A percentile compares a stretch with the other conserved stretches of the same genome.
Conservation (phyloP, 495 filamentous ascomycete genomes). For the Cercophora scortea region DNA sequence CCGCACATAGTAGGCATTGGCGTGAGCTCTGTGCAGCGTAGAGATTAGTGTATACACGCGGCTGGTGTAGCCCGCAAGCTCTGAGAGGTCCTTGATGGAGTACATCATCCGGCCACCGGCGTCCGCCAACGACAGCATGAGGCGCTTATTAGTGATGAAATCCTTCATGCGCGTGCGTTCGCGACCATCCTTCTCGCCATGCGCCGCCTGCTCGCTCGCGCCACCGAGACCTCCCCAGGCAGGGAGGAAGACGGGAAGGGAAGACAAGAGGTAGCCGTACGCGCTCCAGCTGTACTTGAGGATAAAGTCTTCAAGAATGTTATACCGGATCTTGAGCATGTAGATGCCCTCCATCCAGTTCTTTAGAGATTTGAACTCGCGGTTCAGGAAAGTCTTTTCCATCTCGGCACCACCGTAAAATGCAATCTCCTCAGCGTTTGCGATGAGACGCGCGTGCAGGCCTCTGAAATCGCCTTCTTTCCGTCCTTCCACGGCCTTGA, state of each 20-base stretch:
- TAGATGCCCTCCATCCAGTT: constrained; percentile 97
- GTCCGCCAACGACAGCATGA: constrained; percentile 96
- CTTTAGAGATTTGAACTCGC: constrained; percentile 84
- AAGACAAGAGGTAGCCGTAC: constrained; percentile 89
- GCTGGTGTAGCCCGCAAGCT: constrained; percentile 90
- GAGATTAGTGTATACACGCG: constrained; percentile 93
- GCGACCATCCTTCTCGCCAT: constrained; percentile 41
- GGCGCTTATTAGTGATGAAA: constrained; percentile 98
- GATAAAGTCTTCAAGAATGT: constrained; percentile 97
- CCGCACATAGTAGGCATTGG: constrained; percentile 71
- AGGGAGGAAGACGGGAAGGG: constrained; percentile 88
- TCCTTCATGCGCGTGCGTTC: constrained; percentile 88
- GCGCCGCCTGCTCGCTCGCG: constrained; percentile 49
- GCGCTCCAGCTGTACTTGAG: constrained; percentile 98
- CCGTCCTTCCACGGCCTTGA: constrained; percentile 90
- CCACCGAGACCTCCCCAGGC: constrained; percentile 85
- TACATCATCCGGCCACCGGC: constrained; percentile 99
- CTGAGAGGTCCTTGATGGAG: constrained; percentile 94
- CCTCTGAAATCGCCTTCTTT: constrained; percentile 91
- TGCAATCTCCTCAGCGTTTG: constrained; percentile 97
- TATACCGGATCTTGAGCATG: constrained; percentile 91
- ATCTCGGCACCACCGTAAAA: constrained; percentile 95
- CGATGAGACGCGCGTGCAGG: constrained; percentile 82
- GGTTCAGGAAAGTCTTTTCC: constrained; percentile 81
- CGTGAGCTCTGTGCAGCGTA: constrained; percentile 88